phyloP scores from a whole-genome alignment of 768 basidiomycete species.

The Podaxis sp. region DNA sequence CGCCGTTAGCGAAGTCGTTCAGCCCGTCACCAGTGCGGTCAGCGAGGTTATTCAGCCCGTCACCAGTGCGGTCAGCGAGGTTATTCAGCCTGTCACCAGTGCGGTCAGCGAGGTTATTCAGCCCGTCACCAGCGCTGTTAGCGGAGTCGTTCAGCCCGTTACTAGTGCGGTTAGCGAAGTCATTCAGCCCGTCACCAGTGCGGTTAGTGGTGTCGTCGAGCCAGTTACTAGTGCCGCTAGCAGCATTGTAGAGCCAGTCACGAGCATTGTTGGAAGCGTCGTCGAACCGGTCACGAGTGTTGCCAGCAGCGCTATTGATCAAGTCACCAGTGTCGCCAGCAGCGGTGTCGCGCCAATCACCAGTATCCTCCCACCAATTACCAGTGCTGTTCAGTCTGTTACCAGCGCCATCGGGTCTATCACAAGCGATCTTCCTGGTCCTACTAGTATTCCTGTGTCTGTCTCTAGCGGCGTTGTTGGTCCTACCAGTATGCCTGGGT shows the following conservation, averaged over 20 bases:
- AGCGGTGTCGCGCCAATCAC: too few relatives aligned
- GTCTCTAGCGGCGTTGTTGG: not conserved
- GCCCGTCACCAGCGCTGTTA: not conserved
- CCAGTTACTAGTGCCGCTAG: not conserved
- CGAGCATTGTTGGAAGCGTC: too few relatives aligned
- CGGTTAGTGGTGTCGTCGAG: not conserved
- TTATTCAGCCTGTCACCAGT: not conserved
- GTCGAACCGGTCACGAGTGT: too few relatives aligned
- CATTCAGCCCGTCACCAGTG: not conserved
- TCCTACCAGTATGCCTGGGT: not conserved
- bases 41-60: not conserved
- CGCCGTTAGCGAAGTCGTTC: not conserved
- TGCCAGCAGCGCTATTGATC: too few relatives aligned
- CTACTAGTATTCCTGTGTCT: too few relatives aligned
- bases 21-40: slow-evolving; percentile 3
- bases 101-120: not conserved
- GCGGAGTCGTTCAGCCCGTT: not conserved
- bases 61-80: not conserved
- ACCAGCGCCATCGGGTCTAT: too few relatives aligned
- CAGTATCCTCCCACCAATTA: too few relatives aligned
- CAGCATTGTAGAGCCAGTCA: too few relatives aligned
- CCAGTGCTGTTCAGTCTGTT: too few relatives aligned
- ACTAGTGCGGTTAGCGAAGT: not conserved
- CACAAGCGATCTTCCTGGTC: too few relatives aligned
- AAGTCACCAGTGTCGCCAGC: too few relatives aligned